Conservation (phyloP, 2,329 filamentous ascomycete species). For the Aspergillus fructus region DNA sequence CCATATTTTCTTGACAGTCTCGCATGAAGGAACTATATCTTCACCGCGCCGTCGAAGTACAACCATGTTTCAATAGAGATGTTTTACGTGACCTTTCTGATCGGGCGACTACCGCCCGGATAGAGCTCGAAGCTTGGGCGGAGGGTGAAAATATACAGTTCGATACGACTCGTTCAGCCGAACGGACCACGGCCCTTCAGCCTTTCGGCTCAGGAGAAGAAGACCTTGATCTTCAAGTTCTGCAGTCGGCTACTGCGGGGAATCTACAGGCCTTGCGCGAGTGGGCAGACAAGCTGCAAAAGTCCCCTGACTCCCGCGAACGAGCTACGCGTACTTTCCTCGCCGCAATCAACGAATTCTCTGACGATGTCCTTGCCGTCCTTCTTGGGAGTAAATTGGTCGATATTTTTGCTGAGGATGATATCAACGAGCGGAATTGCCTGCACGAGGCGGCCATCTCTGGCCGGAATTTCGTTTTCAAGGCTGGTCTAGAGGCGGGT, state of each 20-base stretch:
- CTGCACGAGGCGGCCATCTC: slow-evolving; percentile 96
- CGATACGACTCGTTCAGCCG: slow-evolving; percentile 51
- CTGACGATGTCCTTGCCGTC: slow-evolving; percentile 70
- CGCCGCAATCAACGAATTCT: slow-evolving; percentile 81
- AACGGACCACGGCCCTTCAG: slow-evolving; percentile 38
- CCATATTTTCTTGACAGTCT: slow-evolving; percentile 55
- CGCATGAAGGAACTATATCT: slow-evolving; percentile 97
- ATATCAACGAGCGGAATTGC: slow-evolving; percentile 96
- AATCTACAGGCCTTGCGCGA: slow-evolving; percentile 77
- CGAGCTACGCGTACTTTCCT: slow-evolving; percentile 88
- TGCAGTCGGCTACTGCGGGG: slow-evolving; percentile 79
- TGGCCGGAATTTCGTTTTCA: slow-evolving; percentile 75
- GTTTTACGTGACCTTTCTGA: slow-evolving; percentile 97
- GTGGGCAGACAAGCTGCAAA: slow-evolving; percentile 69
- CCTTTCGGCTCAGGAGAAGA: slow-evolving; percentile 73
- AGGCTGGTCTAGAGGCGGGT: slow-evolving; percentile 69
- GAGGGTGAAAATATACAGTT: slow-evolving; percentile 93
- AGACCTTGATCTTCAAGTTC: slow-evolving; percentile 82
- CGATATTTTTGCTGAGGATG: slow-evolving; percentile 89
- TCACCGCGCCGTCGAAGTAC: slow-evolving; percentile 91
- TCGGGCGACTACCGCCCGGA: slow-evolving; percentile 90
- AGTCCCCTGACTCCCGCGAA: slow-evolving; percentile 64
- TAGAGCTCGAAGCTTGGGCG: slow-evolving; percentile 94
- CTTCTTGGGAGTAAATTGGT: slow-evolving; percentile 80
- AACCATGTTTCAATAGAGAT: slow-evolving; percentile 96